A percentile compares a stretch with the other conserved stretches of the same genome.
These are phyloP conservation scores for Pontederia paniculata DNA, from an alignment of 176 grass and related monocot genomes.

Conservation along the genomic window DNA sequence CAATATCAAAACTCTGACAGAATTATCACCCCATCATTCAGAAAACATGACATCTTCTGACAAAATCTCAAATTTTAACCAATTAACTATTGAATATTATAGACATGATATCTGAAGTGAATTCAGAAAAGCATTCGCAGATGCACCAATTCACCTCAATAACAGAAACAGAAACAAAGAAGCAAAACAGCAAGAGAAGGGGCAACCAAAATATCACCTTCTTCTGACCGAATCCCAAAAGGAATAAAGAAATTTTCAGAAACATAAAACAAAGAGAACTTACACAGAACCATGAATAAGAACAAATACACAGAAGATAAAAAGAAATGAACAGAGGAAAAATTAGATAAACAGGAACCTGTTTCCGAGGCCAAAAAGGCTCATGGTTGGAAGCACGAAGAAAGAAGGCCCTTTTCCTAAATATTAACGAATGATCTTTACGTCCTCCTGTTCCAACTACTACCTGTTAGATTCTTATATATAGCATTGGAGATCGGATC, in stretches of 20 bases:
- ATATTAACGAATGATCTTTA: not conserved
- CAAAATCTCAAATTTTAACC: not conserved
- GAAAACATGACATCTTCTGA: not conserved
- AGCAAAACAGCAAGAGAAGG: no score
- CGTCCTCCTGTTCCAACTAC: no score
- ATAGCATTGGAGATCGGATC: not conserved
- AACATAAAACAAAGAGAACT: not conserved
- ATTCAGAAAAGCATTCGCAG: no score
- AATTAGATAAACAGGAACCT: constrained; percentile 24
- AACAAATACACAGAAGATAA: not conserved
- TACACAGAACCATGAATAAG: not conserved
- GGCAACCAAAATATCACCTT: not conserved
- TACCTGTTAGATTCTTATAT: no score
- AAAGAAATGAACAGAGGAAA: not conserved
- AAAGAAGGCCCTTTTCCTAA: not conserved
- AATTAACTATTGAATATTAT: no score
- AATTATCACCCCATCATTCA: not conserved
- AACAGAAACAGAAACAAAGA: no score
- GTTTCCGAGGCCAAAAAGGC: constrained; percentile 49
- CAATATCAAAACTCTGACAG: not conserved
- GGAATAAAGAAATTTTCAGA: not conserved
- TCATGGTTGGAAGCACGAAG: constrained; percentile 28
- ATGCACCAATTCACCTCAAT: no score
- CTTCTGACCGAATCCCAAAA: not conserved
- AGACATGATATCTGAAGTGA: no score